Evolutionary conservation across 2,329 filamentous ascomycete species (phyloP), one percentile per base, ranked within the genome.

Genomic region (Colletotrichum brevisporum): DNA sequence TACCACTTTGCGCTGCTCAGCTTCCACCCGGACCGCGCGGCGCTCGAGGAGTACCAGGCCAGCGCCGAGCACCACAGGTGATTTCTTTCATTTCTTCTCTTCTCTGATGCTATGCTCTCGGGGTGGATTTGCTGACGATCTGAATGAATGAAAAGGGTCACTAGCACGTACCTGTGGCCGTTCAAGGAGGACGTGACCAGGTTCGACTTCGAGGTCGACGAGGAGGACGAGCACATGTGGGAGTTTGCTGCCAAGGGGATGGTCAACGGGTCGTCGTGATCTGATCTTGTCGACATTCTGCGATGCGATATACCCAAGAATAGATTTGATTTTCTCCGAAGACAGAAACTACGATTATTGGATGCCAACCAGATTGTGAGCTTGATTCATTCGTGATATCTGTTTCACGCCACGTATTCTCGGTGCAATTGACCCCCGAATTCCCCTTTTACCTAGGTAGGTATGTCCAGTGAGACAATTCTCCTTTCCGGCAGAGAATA

Each of bases 151-250:
- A 4, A 2, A 48, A 88, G 86, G 58, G 84, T 88, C 0, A 88
- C 86, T 0, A 83, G 79, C 36, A 82, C 79, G 4, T 85, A 84
- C 58, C 76, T 89, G 8, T 86, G 83, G 76, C 86, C 86, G 0
- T 88, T 81, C 71, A 84, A 83, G 18, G 85, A 88, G 58, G 85
- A 88, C 64, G 75, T 88, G 1, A 80, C 81, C 16, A 78, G 86
- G 18, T 88, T 88, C 72, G 86, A 88, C 71, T 88, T 88, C 70
- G 85, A 88, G 62, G 82, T 86, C 24, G 80, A 81, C 3, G 68
- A 75, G 10, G 79, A 80, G 51, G 82, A 83, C 41, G 62, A 69
- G 13, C 53, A 67, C 2, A 69, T 61, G 62, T 69, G 67, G 36
- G 31, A 67, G 18, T 69, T 67, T 66, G 31, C 56, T 16, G 67